Evolutionary conservation across 2,329 filamentous ascomycete genomes (phyloP).

Genomic region (Nemania abortiva): DNA sequence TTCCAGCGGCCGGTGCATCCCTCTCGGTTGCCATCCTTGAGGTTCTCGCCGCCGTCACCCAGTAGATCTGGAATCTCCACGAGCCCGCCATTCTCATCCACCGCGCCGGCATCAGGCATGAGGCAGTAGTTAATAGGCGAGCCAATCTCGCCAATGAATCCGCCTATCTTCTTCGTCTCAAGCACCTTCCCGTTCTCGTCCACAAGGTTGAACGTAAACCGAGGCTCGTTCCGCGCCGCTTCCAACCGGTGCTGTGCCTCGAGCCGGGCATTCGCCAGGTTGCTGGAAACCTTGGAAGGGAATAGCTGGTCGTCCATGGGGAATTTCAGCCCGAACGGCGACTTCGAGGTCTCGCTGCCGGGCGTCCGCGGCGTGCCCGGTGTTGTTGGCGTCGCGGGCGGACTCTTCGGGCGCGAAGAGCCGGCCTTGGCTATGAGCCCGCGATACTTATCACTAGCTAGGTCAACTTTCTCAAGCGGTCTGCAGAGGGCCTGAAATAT

Average conservation of each 20-base stretch:
- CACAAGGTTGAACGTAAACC: conserved; percentile 69
- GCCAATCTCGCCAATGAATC: conserved; percentile 70
- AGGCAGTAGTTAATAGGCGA: conserved; percentile 73
- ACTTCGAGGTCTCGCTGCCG: conserved; percentile 34
- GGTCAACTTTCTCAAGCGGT: conserved; percentile 67
- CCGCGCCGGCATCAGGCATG: conserved; percentile 66
- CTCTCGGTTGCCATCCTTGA: conserved; percentile 50
- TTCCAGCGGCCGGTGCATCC: conserved; percentile 65
- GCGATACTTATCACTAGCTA: conserved; percentile 63
- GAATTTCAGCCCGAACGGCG: conserved; percentile 44
- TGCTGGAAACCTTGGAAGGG: conserved; percentile 54
- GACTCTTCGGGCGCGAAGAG: conserved; percentile 42
- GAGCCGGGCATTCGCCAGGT: conserved; percentile 66
- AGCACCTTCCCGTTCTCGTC: conserved; percentile 64
- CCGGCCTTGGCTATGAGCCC: conserved; percentile 46
- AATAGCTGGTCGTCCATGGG: conserved; percentile 45
- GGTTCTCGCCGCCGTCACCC: conserved; percentile 60
- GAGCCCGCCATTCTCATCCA: conserved; percentile 68
- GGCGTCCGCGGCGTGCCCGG: conserved; percentile 47
- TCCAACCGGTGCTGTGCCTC: conserved; percentile 76
- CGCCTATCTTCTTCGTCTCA: conserved; percentile 67
- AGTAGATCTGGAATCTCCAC: conserved; percentile 65
- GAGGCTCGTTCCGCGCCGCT: conserved; percentile 64
- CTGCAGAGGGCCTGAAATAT: conserved; percentile 76
- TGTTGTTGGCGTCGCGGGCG: conserved; percentile 53